phyloP scores from a whole-genome alignment of 2,329 filamentous ascomycete species.

The Pyricularia sp. region DNA sequence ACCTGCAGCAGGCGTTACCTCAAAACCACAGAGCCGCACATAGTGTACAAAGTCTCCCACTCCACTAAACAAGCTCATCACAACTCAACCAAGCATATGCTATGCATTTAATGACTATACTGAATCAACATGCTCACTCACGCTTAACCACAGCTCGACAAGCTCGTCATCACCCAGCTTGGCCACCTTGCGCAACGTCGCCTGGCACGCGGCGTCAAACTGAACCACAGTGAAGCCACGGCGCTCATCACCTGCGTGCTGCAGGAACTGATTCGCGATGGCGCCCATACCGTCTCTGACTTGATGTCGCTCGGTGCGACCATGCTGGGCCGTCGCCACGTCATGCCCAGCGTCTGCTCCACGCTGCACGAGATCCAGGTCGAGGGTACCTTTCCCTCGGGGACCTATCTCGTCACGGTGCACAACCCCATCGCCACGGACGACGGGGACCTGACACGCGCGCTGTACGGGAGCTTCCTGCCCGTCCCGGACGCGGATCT shows the following conservation, averaged over 20 bases:
- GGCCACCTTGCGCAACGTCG: constrained; percentile 78
- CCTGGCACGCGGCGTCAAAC: constrained; percentile 71
- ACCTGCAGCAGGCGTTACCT: too few species aligned
- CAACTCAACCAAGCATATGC: not conserved
- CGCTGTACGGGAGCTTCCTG: constrained; percentile 83
- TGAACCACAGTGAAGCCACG: constrained; percentile 83
- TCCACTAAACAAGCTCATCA: not conserved
- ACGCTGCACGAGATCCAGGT: constrained; percentile 80
- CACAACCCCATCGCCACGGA: constrained; percentile 79
- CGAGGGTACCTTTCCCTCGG: constrained; percentile 82
- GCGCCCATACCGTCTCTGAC: constrained; percentile 78
- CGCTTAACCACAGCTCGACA: constrained; percentile 58
- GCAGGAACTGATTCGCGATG: constrained; percentile 96
- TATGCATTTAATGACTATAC: not conserved
- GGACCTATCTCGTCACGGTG: constrained; percentile 89
- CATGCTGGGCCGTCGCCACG: constrained; percentile 87
- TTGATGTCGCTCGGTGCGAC: constrained; percentile 85
- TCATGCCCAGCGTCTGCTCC: constrained; percentile 66
- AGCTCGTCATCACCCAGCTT: constrained; percentile 83
- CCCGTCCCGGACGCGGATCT: constrained; percentile 57
- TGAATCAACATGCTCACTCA: not conserved
- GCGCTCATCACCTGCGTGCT: constrained; percentile 77
- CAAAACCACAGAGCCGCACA: too few species aligned
- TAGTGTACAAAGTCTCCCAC: constrained; percentile 1
- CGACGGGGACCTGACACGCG: constrained; percentile 74